Base-by-base conservation (phyloP, 2,329 filamentous ascomycete species). In the Xylaria sp. region DNA sequence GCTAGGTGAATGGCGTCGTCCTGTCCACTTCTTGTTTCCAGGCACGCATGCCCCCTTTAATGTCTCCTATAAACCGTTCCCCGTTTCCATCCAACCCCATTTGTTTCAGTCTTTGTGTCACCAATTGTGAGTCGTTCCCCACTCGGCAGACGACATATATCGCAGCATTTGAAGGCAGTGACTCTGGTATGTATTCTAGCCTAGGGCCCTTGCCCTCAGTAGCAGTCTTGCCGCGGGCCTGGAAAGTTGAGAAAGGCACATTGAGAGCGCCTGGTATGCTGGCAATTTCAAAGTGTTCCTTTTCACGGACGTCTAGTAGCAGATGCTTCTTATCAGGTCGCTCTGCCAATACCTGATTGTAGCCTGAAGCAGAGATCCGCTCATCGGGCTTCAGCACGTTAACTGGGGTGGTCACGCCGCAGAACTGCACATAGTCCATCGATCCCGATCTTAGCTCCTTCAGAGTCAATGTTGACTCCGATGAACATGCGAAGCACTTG, bases 401-500 rank as follows among this genome's bases (percentile, higher is more conserved):
- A 17, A 88, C 75, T 0, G 85, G 80, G 45, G 69, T 59, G 1
- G 74, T 70, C 1, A 84, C 79, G 4, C 92, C 92, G 67, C 93
- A 97, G 68, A 97, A 97, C 48, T 88, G 85, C 0, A 89, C 81
- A 68, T 97, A 97, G 68, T 97, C 91, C 43, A 92, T 76, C 4
- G 83, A 86, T 0, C 89, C 88, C 0, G 79, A 80, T 18, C 71
- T 75, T 47, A 96, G 73, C 7, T 79, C 81, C 9, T 86, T 78
- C 7, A 84, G 68, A 0, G 87, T 88, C 9, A 97, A 78, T 0
- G 76, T 83, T 0, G 83, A 79, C 7, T 79, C 72, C 0, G 80
- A 74, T 0, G 88, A 89, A 69, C 94, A 99, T 1, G 89, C 88
- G 34, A 90, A 84, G 66, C 94, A 97, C 38, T 85, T 84, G 7